phyloP scores from a whole-genome alignment of 2,329 filamentous ascomycete genomes.

The Neurospora sp. region DNA sequence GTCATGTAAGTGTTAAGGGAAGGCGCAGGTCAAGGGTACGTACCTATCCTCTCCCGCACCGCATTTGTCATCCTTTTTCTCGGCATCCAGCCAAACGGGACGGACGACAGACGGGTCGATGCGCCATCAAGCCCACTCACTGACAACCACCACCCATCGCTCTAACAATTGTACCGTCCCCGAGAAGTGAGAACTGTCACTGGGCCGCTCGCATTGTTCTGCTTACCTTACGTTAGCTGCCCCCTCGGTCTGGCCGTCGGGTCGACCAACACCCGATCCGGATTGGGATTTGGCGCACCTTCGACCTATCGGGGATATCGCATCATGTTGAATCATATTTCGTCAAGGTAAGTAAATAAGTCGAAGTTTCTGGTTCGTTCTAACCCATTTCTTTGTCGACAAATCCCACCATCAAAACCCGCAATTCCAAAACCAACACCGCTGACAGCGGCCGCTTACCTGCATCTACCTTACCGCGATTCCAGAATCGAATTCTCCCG shows the following conservation, averaged over 20 bases:
- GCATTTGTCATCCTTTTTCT: not conserved
- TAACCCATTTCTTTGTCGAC: not conserved
- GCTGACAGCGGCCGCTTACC: not conserved
- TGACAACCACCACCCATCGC: not conserved
- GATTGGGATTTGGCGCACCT: no score
- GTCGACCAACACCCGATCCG: no score
- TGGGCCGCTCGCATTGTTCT: not conserved
- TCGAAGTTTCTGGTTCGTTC: not conserved
- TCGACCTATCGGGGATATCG: not conserved
- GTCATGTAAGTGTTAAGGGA: not conserved
- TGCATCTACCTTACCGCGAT: not conserved
- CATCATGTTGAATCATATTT: not conserved
- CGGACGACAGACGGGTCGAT: not conserved
- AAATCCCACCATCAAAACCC: not conserved
- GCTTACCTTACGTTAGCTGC: not conserved
- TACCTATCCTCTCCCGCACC: not conserved
- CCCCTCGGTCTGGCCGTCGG: not conserved
- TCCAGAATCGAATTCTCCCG: not conserved
- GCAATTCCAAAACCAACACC: not conserved
- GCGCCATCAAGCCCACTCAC: not conserved
- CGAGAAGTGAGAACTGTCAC: not conserved
- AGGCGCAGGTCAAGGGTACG: not conserved
- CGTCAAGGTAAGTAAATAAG: not conserved
- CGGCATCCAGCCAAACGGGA: not conserved
- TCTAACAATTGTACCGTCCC: not conserved